phyloP scores from a whole-genome alignment of 2,329 filamentous ascomycete genomes.

The Escovopsis sp. region DNA sequence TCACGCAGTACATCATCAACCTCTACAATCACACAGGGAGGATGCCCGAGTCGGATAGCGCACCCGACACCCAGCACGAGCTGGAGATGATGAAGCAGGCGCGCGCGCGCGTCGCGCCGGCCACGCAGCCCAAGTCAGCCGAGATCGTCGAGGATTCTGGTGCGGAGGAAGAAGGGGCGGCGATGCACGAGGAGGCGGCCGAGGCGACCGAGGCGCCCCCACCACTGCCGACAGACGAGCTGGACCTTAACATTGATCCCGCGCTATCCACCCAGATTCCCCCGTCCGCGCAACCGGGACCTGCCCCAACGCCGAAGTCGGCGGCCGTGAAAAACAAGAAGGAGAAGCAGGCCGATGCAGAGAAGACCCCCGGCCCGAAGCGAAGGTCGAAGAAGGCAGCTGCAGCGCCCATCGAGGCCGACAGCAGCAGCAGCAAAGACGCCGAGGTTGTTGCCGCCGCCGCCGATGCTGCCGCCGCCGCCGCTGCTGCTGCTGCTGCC shows the following conservation, averaged over 20 bases:
- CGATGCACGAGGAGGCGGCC: slow-evolving; percentile 7
- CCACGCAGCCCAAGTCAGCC: slow-evolving; percentile 9
- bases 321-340: slow-evolving; percentile 1
- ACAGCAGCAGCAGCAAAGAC: slow-evolving; percentile 15
- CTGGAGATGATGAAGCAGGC: slow-evolving; percentile 15
- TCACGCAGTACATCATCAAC: slow-evolving; percentile 20
- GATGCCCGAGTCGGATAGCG: slow-evolving; percentile 18
- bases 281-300: slow-evolving; percentile 11
- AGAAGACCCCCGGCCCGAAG: slow-evolving; percentile 10
- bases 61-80: slow-evolving; percentile 18
- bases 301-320: slow-evolving; percentile 13
- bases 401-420: slow-evolving; percentile 8
- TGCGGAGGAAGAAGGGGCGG: slow-evolving; percentile 10
- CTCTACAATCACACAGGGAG: slow-evolving; percentile 18
- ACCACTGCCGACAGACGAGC: slow-evolving; percentile 2
- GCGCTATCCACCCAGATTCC: slow-evolving; percentile 10
- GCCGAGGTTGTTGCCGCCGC: too few relatives aligned
- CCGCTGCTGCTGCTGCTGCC: too few relatives aligned
- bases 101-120: slow-evolving; percentile 3
- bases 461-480: too few relatives aligned
- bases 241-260: slow-evolving; percentile 19
- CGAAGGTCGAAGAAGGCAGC: slow-evolving; percentile 11
- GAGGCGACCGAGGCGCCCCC: slow-evolving; percentile 4
- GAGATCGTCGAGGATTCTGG: slow-evolving; percentile 18
- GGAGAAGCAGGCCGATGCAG: neutral